These are phyloP conservation scores for Helotiales sp. DNA, from an alignment of 2,329 filamentous ascomycete species.

Conservation along the genomic window DNA sequence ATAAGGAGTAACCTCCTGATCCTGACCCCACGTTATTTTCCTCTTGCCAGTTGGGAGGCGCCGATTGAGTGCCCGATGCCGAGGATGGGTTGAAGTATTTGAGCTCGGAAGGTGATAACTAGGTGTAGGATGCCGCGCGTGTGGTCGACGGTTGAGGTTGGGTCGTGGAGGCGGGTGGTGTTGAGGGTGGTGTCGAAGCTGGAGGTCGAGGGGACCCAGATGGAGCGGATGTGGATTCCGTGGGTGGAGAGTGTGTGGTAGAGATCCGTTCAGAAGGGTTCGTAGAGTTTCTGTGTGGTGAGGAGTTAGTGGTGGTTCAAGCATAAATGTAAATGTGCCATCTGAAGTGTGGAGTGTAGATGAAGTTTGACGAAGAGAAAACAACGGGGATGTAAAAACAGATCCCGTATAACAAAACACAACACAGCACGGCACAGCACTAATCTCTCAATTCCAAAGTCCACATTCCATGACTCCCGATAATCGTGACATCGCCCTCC, in stretches of 20 bases:
- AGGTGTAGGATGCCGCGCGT: neutral
- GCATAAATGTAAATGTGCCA: no score
- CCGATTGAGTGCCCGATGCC: neutral
- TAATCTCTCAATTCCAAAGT: no score
- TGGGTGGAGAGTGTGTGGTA: neutral
- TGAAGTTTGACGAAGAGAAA: no score
- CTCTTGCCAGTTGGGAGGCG: neutral
- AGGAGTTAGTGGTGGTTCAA: neutral
- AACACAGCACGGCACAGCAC: no score
- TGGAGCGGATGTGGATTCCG: neutral
- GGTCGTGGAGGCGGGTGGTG: neutral
- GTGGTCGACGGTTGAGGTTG: neutral
- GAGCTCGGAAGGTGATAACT: neutral
- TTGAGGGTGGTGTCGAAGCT: neutral
- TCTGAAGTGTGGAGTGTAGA: no score
- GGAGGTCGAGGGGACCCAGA: neutral
- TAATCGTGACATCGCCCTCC: neutral
- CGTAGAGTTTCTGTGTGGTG: neutral
- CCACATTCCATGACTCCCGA: neutral
- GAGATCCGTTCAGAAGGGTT: neutral
- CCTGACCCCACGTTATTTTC: neutral
- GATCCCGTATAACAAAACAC: no score
- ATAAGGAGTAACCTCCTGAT: neutral
- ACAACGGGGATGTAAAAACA: no score
- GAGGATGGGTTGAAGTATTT: neutral